Conservation (phyloP, 2,329 filamentous ascomycete species). For the Cladophialophora carrionii region DNA sequence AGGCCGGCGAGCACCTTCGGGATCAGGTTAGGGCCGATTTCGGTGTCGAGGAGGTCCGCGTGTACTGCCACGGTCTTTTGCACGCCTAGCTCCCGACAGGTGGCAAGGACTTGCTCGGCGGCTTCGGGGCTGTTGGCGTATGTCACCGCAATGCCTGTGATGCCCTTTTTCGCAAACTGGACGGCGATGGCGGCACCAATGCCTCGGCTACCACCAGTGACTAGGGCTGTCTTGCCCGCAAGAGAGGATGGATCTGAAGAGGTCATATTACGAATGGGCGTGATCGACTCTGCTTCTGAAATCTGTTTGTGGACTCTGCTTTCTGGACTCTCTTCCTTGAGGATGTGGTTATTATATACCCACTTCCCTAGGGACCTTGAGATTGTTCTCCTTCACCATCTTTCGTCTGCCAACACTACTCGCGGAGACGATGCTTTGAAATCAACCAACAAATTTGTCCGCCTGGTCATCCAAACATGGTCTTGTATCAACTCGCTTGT, state of each 20-base stretch:
- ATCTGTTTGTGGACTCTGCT: too few species aligned
- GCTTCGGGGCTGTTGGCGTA: conserved; percentile 17
- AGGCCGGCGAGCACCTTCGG: conserved; percentile 17
- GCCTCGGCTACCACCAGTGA: conserved; percentile 24
- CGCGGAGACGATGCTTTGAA: neutral
- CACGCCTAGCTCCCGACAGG: conserved; percentile 6
- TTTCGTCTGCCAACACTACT: neutral
- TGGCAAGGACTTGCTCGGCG: conserved; percentile 10
- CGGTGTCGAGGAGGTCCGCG: conserved; percentile 19
- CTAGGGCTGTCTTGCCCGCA: conserved; percentile 13
- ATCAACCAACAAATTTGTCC: neutral
- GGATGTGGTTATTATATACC: neutral
- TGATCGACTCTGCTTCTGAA: neutral
- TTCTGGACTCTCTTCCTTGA: neutral
- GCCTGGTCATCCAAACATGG: neutral
- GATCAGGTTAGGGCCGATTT: conserved; percentile 19
- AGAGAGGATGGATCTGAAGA: conserved; percentile 3
- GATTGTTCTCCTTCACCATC: neutral
- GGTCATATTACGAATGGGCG: neutral
- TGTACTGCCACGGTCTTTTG: conserved; percentile 18
- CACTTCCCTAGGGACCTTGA: neutral
- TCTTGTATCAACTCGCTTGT: neutral
- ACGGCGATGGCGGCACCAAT: conserved; percentile 31
- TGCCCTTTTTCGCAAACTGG: conserved; percentile 19
- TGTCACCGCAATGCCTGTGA: conserved; percentile 18